Evolutionary conservation across 768 basidiomycete species (phyloP), one percentile per base, ranked within the genome.

Genomic region (Tubosaeta sp.): DNA sequence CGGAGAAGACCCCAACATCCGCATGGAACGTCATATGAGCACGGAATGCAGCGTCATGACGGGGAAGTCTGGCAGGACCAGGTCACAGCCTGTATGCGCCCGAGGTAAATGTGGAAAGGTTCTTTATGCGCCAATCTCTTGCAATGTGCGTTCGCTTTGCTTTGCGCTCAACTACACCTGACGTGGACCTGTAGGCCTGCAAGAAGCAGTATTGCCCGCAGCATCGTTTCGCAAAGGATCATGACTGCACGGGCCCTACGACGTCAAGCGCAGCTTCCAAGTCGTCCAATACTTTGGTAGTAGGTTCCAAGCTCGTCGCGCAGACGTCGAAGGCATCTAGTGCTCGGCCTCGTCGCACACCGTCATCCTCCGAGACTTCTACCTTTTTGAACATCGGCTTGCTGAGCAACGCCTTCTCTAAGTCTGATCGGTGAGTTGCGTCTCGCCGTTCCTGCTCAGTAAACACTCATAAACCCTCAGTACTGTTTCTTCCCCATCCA

Each of bases 161-260:
- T 38, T n/a, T 29, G 51, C 44, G 4, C 31, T n/a, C 14, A 49
- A 22, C 27, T 5, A 19, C 45, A 14, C 46, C 40, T 51, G 41
- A 51, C 42, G 12, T 31, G n/a, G 38, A 18, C n/a, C 1, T 49
- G 0, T 51, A 93, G 90, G 77, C 76, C 65, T 93, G 90, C 67
- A 75, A 68, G 39, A 70, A 80, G 53, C 82, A 85, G 55, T 93
- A 83, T 63, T 94, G 90, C 63, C 77, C 87, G 0, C 70, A 80
- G 24, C 90, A 94, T 62, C 86, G 91, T 39, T 90, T 90, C 67
- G 84, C 89, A 9, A 72, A 73, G 36, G 84, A 87, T 57, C 90
- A 94, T 55, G 73, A 52, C 46, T 90, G 90, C 59, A 24, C 66
- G 22, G 60, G 63, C 27, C 52, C 58, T 44, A 0, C 51, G 3